Evolutionary conservation across 495 filamentous ascomycete genomes (phyloP), one percentile per base, ranked within the genome.

Genomic region (Penicillium antarcticum): DNA sequence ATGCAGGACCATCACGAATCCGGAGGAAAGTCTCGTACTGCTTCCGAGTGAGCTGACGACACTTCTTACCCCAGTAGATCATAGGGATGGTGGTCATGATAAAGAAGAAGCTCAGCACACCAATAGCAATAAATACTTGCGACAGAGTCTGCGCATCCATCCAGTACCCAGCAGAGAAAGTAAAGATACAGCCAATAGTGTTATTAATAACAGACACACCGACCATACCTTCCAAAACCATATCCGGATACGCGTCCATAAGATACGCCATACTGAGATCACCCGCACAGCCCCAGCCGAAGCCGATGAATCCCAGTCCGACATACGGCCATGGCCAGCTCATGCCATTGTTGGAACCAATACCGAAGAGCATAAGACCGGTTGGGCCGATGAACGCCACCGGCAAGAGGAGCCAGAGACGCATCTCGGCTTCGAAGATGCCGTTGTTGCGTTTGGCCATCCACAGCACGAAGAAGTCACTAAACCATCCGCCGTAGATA

Each of bases 121-220:
- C 67, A 42, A 71, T 49, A n/a, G 57, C 53, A 38, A 70, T 62
- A 38, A 67, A 73, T 0, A 60, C 56, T 26, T 55, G 51, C 10
- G 51, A 21, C 12, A 58, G 21, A 26, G 13, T 48, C 48, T 55
- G 47, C 12, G 51, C 47, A 45, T 63, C 57, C 17, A 66, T 42
- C 60, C 60, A 63, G 35, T 42, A 43, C 23, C 48, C 24, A 10
- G 57, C 60, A 2, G 51, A 53, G 45, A 70, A 70, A 3, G 67
- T 70, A 46, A 70, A 66, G 31, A 70, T 55, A 39, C 65, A 68
- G 13, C 63, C 66, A 16, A 70, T 59, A 12, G 62, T 62, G 44
- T 70, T 70, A 50, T 70, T 70, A 51, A 70, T 68, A 19, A 70
- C 62, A 11, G 62, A 57, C 1, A 70, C 64, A 11, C 67, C 65